Evolutionary conservation across 768 basidiomycete species (phyloP).

Genomic region (Podaxis sp.): DNA sequence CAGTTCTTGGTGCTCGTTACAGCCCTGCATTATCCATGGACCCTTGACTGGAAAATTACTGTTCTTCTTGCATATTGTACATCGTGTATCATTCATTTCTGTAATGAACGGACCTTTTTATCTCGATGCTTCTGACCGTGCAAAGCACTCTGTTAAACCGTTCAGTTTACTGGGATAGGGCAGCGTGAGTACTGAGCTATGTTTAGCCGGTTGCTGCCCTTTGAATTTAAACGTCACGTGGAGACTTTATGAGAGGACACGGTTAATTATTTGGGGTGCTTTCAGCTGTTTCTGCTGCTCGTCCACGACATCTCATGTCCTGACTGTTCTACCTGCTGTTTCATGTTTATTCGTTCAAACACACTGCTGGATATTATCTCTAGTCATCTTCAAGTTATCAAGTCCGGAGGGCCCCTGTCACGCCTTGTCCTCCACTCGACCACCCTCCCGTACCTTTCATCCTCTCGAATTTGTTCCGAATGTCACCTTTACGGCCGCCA

Average conservation of each 20-base stretch:
- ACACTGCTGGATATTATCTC: background rate
- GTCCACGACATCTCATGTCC: conserved; percentile 5
- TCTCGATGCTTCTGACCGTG: background rate
- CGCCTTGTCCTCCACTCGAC: background rate
- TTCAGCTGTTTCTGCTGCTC: background rate
- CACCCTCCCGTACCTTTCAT: background rate
- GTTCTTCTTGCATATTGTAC: conserved; percentile 4
- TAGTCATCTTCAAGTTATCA: background rate
- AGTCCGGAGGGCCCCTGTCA: background rate
- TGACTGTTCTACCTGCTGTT: background rate
- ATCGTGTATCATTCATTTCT: background rate
- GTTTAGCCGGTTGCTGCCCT: background rate
- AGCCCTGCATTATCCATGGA: conserved; percentile 2
- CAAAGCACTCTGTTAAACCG: background rate
- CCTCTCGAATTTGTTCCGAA: conserved; percentile 11
- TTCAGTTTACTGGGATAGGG: background rate
- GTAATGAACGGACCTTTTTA: background rate
- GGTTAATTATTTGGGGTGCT: background rate
- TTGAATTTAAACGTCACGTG: background rate
- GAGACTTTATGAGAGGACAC: background rate
- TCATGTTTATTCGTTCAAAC: conserved; percentile 6
- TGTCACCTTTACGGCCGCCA: conserved; percentile 22
- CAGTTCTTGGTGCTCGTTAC: background rate
- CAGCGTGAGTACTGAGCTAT: background rate
- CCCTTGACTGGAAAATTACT: background rate